Percentiles rank a stretch among this genome's conserved stretches.
phyloP scores from a whole-genome alignment of 352 stramenopile species.

The Phytophthora aleatoria region DNA sequence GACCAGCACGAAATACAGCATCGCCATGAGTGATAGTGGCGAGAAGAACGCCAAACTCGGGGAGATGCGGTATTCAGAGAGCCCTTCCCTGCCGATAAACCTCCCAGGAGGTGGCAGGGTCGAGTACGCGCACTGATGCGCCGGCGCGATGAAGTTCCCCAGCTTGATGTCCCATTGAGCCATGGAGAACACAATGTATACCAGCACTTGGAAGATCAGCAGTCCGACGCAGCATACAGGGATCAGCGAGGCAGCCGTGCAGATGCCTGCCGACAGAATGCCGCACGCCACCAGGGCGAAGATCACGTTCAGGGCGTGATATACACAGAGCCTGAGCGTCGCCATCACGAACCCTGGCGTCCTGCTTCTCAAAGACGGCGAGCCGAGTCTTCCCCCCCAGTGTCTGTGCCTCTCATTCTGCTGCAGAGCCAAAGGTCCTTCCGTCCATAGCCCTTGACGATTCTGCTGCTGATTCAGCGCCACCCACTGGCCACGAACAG shows the following conservation, averaged over 20 bases:
- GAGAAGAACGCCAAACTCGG: conserved; percentile 59
- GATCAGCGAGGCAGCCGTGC: conserved; percentile 48
- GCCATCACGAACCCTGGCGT: conserved; percentile 29
- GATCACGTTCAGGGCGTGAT: conserved; percentile 61
- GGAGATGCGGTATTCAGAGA: conserved; percentile 47
- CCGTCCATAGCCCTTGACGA: conserved; percentile 3
- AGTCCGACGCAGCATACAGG: conserved; percentile 72
- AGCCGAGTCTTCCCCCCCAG: conserved; percentile 2
- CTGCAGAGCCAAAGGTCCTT: conserved; percentile 6
- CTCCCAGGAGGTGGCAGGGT: conserved; percentile 31
- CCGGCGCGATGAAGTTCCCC: conserved; percentile 39
- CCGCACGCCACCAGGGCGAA: conserved; percentile 55
- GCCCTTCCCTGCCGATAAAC: conserved; percentile 11
- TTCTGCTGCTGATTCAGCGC: conserved; percentile 6
- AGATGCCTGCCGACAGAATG: conserved; percentile 49
- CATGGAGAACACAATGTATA: conserved; percentile 56
- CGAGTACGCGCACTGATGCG: conserved; percentile 44
- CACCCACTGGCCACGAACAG: conserved; percentile 23
- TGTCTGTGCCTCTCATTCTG: not conserved
- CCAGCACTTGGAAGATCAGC: conserved; percentile 62
- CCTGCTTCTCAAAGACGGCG: not conserved
- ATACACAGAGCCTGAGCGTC: conserved; percentile 54
- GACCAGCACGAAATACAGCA: conserved; percentile 69
- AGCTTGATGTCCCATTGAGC: conserved; percentile 66
- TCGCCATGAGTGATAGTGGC: conserved; percentile 63